Conservation (phyloP, 441 rosid species). For the Omphalea diandra region DNA sequence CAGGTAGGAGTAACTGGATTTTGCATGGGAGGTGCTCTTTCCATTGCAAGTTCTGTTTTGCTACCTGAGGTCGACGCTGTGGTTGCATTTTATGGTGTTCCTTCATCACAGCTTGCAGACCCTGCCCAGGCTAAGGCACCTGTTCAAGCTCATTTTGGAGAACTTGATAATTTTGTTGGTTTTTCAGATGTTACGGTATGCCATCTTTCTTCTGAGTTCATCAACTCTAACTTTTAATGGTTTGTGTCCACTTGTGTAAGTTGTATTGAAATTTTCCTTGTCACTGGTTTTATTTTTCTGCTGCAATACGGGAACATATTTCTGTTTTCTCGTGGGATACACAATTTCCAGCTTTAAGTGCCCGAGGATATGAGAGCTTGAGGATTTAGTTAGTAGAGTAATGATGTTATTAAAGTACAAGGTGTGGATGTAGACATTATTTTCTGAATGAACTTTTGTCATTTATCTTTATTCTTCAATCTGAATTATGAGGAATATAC, state of each 20-base stretch:
- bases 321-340: not conserved
- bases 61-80: slow-evolving; percentile 84
- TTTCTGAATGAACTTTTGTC: not conserved
- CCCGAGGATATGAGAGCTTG: not conserved
- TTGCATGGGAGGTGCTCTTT: slow-evolving; percentile 96
- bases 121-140: slow-evolving; percentile 85
- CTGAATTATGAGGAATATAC: not conserved
- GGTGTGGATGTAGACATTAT: not conserved
- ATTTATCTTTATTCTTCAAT: not conserved
- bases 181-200: slow-evolving; percentile 83
- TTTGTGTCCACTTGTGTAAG: too few species aligned
- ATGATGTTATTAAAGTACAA: not conserved
- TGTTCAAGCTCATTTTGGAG: slow-evolving; percentile 90
- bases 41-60: slow-evolving; percentile 89
- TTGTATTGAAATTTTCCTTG: not conserved
- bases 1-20: slow-evolving; percentile 94
- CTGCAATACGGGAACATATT: not conserved
- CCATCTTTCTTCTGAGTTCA: not conserved
- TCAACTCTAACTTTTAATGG: too few species aligned
- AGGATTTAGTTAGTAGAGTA: not conserved
- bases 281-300: not conserved
- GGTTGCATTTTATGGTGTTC: slow-evolving; percentile 88
- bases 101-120: slow-evolving; percentile 81
- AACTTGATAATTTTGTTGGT: slow-evolving; percentile 80
- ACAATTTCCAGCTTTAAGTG: not conserved